Conservation (phyloP, 371 early-diverging fungal genomes). For the Blakeslea trispora region DNA sequence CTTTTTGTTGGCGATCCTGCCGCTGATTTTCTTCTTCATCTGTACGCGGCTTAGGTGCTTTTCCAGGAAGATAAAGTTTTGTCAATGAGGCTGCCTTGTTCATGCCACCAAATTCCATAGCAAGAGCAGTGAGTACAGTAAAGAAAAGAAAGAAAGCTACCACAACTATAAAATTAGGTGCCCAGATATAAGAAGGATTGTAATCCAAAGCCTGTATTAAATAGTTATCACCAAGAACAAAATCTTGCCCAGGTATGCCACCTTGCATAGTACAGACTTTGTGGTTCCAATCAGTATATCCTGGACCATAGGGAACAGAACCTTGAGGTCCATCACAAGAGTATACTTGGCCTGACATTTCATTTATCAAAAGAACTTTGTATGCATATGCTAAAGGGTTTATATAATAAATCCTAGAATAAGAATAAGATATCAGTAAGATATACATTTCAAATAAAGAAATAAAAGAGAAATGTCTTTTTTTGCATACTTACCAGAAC, state of each 20-base stretch:
- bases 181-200: slow-evolving; percentile 45
- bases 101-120: slow-evolving; percentile 50
- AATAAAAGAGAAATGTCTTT: too few species aligned
- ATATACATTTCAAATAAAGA: background rate
- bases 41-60: slow-evolving; percentile 27
- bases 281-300: slow-evolving; percentile 47
- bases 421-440: slow-evolving; percentile 41
- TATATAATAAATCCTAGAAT: slow-evolving; percentile 66
- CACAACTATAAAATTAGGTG: slow-evolving; percentile 48
- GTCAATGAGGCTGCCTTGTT: slow-evolving; percentile 50
- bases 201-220: slow-evolving; percentile 33
- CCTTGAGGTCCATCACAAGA: slow-evolving; percentile 47
- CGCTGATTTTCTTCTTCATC: slow-evolving; percentile 29
- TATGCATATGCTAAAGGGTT: slow-evolving; percentile 67
- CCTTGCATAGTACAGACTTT: slow-evolving; percentile 59
- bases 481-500: slow-evolving; percentile 51
- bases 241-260: slow-evolving; percentile 43
- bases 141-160: slow-evolving; percentile 53
- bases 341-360: slow-evolving; percentile 50
- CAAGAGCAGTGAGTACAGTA: slow-evolving; percentile 38
- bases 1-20: slow-evolving; percentile 40
- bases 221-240: slow-evolving; percentile 59
- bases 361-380: slow-evolving; percentile 66
- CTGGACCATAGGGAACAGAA: slow-evolving; percentile 40
- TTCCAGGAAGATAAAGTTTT: slow-evolving; percentile 49